A percentile compares a stretch with the other conserved stretches of the same genome.
phyloP scores from a whole-genome alignment of 2,329 filamentous ascomycete species.

The Aulographum hederae region DNA sequence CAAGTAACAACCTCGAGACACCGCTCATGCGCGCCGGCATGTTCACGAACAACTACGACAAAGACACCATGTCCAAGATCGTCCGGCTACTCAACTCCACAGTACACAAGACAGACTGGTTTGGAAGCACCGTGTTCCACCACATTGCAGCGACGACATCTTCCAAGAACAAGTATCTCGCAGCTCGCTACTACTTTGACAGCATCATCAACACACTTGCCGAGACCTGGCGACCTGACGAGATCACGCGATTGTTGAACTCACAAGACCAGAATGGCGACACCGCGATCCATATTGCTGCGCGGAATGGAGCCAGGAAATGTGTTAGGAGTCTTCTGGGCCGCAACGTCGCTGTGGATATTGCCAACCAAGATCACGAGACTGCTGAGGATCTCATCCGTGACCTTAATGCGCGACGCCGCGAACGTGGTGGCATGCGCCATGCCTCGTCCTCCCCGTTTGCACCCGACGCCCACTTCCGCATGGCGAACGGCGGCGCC shows the following conservation, averaged over 20 bases:
- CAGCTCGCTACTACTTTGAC: slow-evolving; percentile 85
- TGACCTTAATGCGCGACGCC: slow-evolving; percentile 46
- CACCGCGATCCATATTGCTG: slow-evolving; percentile 74
- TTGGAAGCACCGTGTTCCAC: slow-evolving; percentile 78
- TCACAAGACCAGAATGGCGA: slow-evolving; percentile 74
- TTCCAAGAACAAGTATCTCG: slow-evolving; percentile 71
- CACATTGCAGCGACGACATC: slow-evolving; percentile 82
- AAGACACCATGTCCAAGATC: slow-evolving; percentile 71
- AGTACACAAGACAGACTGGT: slow-evolving; percentile 59
- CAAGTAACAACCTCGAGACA: slow-evolving; percentile 52
- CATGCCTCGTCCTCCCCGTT: slow-evolving; percentile 57
- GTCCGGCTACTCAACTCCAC: slow-evolving; percentile 72
- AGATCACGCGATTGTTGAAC: slow-evolving; percentile 64
- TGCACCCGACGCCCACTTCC: slow-evolving; percentile 18
- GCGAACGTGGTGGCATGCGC: slow-evolving; percentile 33
- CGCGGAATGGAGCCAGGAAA: slow-evolving; percentile 72
- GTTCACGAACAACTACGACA: slow-evolving; percentile 95
- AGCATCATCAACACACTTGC: slow-evolving; percentile 74
- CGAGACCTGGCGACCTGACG: slow-evolving; percentile 55
- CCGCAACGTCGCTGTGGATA: slow-evolving; percentile 66
- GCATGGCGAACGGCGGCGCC: slow-evolving; percentile 6
- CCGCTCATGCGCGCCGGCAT: slow-evolving; percentile 87
- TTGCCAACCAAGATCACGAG: slow-evolving; percentile 64
- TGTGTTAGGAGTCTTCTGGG: slow-evolving; percentile 47
- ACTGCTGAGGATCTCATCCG: slow-evolving; percentile 74